Evolutionary conservation across 1,139 yeast species (phyloP), one percentile per base, ranked within the genome.

Genomic region (Candida tetrigidarum): DNA sequence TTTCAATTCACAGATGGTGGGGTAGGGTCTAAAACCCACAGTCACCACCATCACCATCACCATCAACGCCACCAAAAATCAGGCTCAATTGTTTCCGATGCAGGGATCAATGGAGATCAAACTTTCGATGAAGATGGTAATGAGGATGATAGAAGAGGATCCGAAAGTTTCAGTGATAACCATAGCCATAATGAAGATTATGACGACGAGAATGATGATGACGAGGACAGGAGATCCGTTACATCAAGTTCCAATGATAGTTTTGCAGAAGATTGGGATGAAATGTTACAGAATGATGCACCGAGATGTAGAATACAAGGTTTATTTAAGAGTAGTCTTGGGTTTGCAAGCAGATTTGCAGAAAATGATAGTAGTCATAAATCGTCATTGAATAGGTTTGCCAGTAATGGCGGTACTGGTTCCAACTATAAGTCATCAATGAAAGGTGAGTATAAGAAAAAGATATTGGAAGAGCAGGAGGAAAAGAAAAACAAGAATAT

Each of bases 241-340:
- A 38, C 47, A 1, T 55, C 64, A 0, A 62, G 74, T 56, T 63
- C 80, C 0, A 73, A 70, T 41, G 83, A 73, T 27, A 75, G 81
- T 54, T 75, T 78, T 47, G 63, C 77, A 1, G 69, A 78, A 50
- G 83, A 79, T 48, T 74, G 80, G 72, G 80, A 77, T 48, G 76
- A 74, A 35, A 63, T 78, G 37, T 61, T 76, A 12, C 73, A 71
- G 47, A 72, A 69, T 39, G 81, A 77, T 48, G 64, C 75, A 8
- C 69, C 78, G 0, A 54, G 80, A 39, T 62, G 76, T 2, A 59
- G 77, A 36, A 67, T 74, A 9, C 81, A 83, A 0, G 77, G 78
- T 0, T 54, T 73, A 25, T 66, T 76, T 50, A 65, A 71, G 44
- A 66, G 74, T 0, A 63, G 75, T 1, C 69, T 69, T 5, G 78